Base-by-base conservation (phyloP, 2,329 filamentous ascomycete genomes). In the Monilinia vaccinii-corymbosi region DNA sequence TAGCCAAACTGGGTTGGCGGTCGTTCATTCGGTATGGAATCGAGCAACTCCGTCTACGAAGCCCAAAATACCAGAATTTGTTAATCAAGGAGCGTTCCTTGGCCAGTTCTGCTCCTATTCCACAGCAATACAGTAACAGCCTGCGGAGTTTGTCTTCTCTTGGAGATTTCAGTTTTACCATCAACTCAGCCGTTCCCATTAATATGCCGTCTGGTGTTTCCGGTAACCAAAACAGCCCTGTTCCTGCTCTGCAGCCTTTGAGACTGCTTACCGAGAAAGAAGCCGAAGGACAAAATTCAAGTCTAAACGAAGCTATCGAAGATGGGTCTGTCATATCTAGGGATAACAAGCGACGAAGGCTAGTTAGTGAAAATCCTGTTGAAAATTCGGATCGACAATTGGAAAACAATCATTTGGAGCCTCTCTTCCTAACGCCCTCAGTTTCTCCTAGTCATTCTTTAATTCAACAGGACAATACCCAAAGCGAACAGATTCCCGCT, bases 1-100 rank as follows among this genome's bases (percentile, higher is more conserved):
- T 72, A 52, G 66, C 61, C 31, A 62, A 60, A 36, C 50, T 70
- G 18, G 64, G 62, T 23, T 60, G 61, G 31, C 63, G 66, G 60
- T 56, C 60, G 21, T 70, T 65, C 1, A 71, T 94, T 2, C 74
- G 78, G 16, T 75, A 78, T 61, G 83, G 82, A 11, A 81, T 92
- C 59, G 66, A 75, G 2, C 74, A 78, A 36, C 77, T 92, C 6
- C 80, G 78, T 45, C 67, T 69, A 34, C 73, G 69, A 49, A 89
- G 86, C 56, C 65, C 64, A 1, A 75, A 74, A 40, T 88, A 83
- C 63, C 73, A 73, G 51, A 48, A 47, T 25, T 47, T 42, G 47
- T 23, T 36, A 8, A 9, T 31, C 14, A 42, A 45, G 10, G 34
- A 44, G 32, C 36, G 46, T 25, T 7, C 13, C 16, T 44, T 32